phyloP scores from a whole-genome alignment of 2,329 filamentous ascomycete species.

The Taxawa tesnikishii region DNA sequence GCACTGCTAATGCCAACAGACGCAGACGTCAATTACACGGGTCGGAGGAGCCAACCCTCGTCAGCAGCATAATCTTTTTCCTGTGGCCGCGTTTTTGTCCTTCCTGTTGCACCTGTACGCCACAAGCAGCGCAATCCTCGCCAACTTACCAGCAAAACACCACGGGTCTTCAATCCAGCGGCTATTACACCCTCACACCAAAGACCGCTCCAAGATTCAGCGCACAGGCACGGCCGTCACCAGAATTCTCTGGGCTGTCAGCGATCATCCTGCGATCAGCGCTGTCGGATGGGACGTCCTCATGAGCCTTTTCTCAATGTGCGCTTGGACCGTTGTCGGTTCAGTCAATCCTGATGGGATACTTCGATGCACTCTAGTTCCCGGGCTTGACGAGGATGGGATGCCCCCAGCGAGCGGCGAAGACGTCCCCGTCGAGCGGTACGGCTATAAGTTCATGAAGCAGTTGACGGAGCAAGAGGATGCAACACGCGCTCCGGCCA shows the following conservation, averaged over 20 bases:
- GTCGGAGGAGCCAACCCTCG: too few relatives aligned
- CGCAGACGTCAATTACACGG: too few relatives aligned
- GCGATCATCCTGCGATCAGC: slow-evolving; percentile 45
- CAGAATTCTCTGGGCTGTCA: slow-evolving; percentile 35
- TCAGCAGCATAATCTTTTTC: neutral
- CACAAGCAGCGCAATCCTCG: neutral
- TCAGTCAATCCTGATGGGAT: slow-evolving; percentile 39
- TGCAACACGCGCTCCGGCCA: neutral
- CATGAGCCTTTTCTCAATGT: slow-evolving; percentile 40
- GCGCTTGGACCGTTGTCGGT: slow-evolving; percentile 45
- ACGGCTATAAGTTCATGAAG: neutral
- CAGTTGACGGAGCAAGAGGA: neutral
- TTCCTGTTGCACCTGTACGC: neutral
- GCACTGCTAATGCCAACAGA: too few relatives aligned
- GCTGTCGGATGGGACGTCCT: slow-evolving; percentile 46
- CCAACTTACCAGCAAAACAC: neutral
- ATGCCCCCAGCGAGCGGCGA: neutral
- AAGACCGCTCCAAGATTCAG: neutral
- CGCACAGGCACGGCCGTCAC: neutral
- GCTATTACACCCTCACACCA: neutral
- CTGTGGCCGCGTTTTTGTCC: neutral
- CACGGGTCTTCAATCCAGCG: neutral
- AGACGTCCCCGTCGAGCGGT: neutral
- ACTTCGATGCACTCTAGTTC: slow-evolving; percentile 2
- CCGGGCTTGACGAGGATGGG: neutral